phyloP scores from a whole-genome alignment of 192 early-diverging fungal species.

The Coemansia sp. region DNA sequence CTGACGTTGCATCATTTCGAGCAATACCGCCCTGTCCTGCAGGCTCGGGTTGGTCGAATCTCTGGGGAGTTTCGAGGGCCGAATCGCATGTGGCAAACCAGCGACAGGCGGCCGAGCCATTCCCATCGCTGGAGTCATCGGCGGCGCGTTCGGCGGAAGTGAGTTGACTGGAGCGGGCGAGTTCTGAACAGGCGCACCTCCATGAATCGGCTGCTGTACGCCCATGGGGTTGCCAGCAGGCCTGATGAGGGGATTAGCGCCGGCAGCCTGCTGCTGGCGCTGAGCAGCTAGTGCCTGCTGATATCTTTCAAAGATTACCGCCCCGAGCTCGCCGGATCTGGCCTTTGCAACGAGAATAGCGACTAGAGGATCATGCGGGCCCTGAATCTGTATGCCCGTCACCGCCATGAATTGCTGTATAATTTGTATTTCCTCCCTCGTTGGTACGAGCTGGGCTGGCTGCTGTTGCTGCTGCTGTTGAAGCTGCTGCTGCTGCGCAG shows the following conservation, averaged over 20 bases:
- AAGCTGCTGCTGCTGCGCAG: background rate
- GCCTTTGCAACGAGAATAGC: constrained; percentile 21
- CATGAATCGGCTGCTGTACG: constrained; percentile 12
- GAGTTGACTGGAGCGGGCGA: constrained; percentile 15
- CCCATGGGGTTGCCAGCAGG: constrained; percentile 5
- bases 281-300: constrained; percentile 12
- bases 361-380: constrained; percentile 21
- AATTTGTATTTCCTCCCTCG: constrained; percentile 30
- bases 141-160: constrained; percentile 3
- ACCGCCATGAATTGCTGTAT: constrained; percentile 31
- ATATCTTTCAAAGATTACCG: constrained; percentile 6
- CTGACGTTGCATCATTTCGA: constrained; percentile 32
- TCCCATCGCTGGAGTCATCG: background rate
- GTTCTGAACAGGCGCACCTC: constrained; percentile 16
- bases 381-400: constrained; percentile 15
- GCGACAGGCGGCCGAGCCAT: background rate
- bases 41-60: constrained; percentile 25
- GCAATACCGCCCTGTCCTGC: constrained; percentile 22
- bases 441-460: constrained; percentile 15
- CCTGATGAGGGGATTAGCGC: background rate
- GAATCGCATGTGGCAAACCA: constrained; percentile 1
- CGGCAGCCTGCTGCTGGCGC: constrained; percentile 18
- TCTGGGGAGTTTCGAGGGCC: constrained; percentile 8
- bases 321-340: constrained; percentile 32
- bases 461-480: constrained; percentile 17